Base-by-base conservation (phyloP, 192 early-diverging fungal species). In the Rhizoclosmatium globosum region DNA sequence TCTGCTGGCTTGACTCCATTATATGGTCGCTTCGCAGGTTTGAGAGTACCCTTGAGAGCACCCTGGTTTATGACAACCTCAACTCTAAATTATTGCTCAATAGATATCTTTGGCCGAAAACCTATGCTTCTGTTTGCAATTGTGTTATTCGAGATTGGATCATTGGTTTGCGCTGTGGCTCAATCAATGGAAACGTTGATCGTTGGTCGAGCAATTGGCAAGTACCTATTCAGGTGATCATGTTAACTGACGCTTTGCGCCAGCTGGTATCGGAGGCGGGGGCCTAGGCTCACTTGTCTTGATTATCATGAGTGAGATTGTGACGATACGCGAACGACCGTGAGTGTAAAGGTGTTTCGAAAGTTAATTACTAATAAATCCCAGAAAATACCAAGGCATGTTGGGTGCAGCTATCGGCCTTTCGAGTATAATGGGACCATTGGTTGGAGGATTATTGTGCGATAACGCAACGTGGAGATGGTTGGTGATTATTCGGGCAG, bases 91-190 rank as follows among this genome's bases (percentile, higher is more conserved):
- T 31, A 31, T 31, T 31, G 0, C 31, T 31, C 31, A 31, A 31
- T 31, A 45, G 95, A 97, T 75, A 97, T 96, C 75, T 92, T 97
- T 83, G 96, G 95, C 31, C 89, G 94, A n/a, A 92, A 94, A 74
- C 61, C 79, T 39, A 87, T 89, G 15, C 86, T 97, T 21, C 76
- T 95, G 0, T 82, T 88, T 23, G 90, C 93, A 2, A 87, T 94
- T 50, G 62, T 86, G 44, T 68, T 94, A 21, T 98, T 98, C 77
- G 86, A 89, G 67, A 50, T 90, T 3, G 96, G 96, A 3, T 94
- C 92, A 0, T 41, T 57, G 38, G 31, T 77, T 13, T 77, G 76
- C 76, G 76, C 38, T 64, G 79, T 88, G 17, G 89, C 94, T 1
- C 66, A 44, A 31, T 56, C 31, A 57, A 84, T 88, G 82, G 38